phyloP scores from a whole-genome alignment of 1,284 basidiomycete genomes.

The Melampsora larici-populina region DNA sequence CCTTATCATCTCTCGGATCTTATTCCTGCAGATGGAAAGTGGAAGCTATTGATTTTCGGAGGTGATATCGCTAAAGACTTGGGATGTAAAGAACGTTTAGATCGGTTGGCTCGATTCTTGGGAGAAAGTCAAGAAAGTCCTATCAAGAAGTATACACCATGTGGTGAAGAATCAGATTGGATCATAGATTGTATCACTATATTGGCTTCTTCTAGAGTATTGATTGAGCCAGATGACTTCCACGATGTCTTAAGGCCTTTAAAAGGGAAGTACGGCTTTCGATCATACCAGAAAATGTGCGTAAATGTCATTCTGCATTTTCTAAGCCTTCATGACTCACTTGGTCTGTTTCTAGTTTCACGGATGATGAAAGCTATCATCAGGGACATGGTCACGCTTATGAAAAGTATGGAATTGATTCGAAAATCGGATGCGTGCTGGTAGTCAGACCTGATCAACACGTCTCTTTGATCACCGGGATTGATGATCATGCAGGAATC shows the following conservation, averaged over 20 bases:
- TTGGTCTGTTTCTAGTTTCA: slow-evolving; percentile 48
- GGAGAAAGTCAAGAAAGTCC: slow-evolving; percentile 45
- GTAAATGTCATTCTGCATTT: slow-evolving; percentile 3
- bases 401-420: slow-evolving; percentile 52
- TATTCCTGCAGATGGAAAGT: not conserved
- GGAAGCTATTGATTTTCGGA: not conserved
- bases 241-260: slow-evolving; percentile 45
- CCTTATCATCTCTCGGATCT: slow-evolving; percentile 39
- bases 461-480: slow-evolving; percentile 46
- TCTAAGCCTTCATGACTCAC: slow-evolving; percentile 18
- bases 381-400: slow-evolving; percentile 53
- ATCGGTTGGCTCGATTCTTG: not conserved
- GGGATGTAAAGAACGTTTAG: slow-evolving; percentile 23
- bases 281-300: slow-evolving; percentile 18
- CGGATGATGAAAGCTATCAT: slow-evolving; percentile 52
- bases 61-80: slow-evolving; percentile 17
- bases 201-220: slow-evolving; percentile 43
- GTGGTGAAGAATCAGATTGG: slow-evolving; percentile 30
- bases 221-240: slow-evolving; percentile 44
- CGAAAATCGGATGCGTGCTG: slow-evolving; percentile 52
- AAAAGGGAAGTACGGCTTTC: slow-evolving; percentile 38
- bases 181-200: slow-evolving; percentile 49
- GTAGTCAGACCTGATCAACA: slow-evolving; percentile 54
- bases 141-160: slow-evolving; percentile 49
- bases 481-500: slow-evolving; percentile 45